These are phyloP conservation scores for Gossypium davidsonii DNA, from an alignment of 441 rosid species.

Conservation along the genomic window DNA sequence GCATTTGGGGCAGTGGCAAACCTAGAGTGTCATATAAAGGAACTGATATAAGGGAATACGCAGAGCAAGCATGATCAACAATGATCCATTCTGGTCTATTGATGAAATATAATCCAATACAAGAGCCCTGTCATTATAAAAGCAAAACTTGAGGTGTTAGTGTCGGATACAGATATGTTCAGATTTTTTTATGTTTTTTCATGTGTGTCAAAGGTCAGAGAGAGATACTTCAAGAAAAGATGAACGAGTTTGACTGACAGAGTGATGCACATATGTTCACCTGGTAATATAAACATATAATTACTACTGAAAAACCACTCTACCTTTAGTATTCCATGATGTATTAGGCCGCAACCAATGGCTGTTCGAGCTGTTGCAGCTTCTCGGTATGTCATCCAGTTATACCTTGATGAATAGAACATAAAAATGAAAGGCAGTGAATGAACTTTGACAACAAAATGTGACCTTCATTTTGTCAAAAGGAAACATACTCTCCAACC, in stretches of 20 bases:
- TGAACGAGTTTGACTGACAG: not conserved
- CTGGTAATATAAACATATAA: not conserved
- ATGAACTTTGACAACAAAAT: constrained; percentile 4
- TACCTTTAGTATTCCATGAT: constrained; percentile 72
- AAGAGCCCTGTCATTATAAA: constrained; percentile 58
- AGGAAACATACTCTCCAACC: constrained; percentile 77
- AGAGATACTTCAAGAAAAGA: not conserved
- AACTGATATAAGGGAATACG: constrained; percentile 84
- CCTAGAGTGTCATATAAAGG: constrained; percentile 99
- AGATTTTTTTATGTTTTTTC: not conserved
- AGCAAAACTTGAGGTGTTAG: not conserved
- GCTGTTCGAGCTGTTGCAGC: constrained; percentile 82
- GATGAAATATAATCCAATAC: constrained; percentile 80
- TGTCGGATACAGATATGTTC: not conserved
- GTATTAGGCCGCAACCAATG: constrained; percentile 74
- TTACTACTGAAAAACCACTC: not conserved
- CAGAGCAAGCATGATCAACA: constrained; percentile 93
- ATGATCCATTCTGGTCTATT: constrained; percentile 95
- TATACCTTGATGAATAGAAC: constrained; percentile 46
- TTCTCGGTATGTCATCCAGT: constrained; percentile 99
- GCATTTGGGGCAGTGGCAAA: constrained; percentile 23
- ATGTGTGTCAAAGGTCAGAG: not conserved
- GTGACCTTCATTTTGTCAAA: constrained; percentile 7
- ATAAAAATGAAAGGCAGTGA: constrained; percentile 11
- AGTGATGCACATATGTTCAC: not conserved